phyloP scores from a whole-genome alignment of 2,329 filamentous ascomycete species.

The Penicillium sp. region DNA sequence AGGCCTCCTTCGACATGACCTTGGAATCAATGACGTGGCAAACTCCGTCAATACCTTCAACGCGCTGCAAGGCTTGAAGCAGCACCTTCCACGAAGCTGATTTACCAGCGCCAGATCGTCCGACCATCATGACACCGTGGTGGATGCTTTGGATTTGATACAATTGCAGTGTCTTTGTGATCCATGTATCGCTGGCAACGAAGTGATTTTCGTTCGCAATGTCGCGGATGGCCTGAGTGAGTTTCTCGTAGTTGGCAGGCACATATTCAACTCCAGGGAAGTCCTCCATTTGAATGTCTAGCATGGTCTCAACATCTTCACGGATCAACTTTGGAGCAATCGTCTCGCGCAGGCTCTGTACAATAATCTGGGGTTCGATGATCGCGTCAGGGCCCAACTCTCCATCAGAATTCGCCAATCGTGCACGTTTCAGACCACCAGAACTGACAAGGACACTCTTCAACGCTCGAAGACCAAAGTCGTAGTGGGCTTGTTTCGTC shows the following conservation, averaged over 20 bases:
- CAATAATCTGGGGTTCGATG: slow-evolving; percentile 94
- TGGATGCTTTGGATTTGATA: slow-evolving; percentile 98
- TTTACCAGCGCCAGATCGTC: slow-evolving; percentile 95
- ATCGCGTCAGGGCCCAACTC: slow-evolving; percentile 63
- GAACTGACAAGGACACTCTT: slow-evolving; percentile 99
- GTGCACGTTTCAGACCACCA: slow-evolving; percentile 85
- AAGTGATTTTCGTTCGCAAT: slow-evolving; percentile 82
- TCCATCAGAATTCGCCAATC: slow-evolving; percentile 59
- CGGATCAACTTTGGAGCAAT: slow-evolving; percentile 97
- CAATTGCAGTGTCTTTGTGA: slow-evolving; percentile 93
- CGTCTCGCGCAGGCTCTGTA: slow-evolving; percentile 96
- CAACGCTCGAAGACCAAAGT: slow-evolving; percentile 93
- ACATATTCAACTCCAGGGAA: slow-evolving; percentile 94
- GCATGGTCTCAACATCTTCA: slow-evolving; percentile 84
- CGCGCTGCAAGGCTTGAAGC: slow-evolving; percentile 82
- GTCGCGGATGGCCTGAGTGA: slow-evolving; percentile 76
- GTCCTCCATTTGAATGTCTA: slow-evolving; percentile 72
- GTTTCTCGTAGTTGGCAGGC: slow-evolving; percentile 74
- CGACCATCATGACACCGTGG: slow-evolving; percentile 99
- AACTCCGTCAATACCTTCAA: slow-evolving; percentile 88
- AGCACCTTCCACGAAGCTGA: slow-evolving; percentile 92
- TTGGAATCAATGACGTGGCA: slow-evolving; percentile 98
- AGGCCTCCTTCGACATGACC: slow-evolving; percentile 98
- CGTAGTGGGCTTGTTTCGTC: slow-evolving; percentile 97
- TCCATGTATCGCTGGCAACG: slow-evolving; percentile 90